Percentiles rank a stretch among this genome's conserved stretches.
Conservation (phyloP, 2,329 filamentous ascomycete species). For the Aspergillus uvarum region DNA sequence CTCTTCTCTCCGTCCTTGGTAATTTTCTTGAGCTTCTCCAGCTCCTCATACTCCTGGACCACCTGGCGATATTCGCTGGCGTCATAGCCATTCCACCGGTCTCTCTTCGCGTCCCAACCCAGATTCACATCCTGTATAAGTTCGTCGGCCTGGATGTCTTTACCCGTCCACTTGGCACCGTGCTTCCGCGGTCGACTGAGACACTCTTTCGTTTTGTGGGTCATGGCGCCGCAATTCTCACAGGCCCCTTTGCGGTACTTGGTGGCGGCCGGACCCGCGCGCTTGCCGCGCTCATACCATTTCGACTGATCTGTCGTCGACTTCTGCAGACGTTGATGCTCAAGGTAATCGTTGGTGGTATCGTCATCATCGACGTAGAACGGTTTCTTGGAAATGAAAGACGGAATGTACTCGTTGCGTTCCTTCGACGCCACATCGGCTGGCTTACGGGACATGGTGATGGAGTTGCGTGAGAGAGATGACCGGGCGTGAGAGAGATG, state of each 20-base stretch:
- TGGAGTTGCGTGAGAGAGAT: not conserved
- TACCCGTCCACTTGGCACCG: constrained; percentile 88
- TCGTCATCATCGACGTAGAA: constrained; percentile 86
- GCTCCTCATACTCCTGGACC: constrained; percentile 83
- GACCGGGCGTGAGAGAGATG: no score
- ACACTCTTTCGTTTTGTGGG: constrained; percentile 93
- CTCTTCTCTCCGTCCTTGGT: constrained; percentile 52
- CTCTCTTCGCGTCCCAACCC: constrained; percentile 95
- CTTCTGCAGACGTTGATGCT: constrained; percentile 86
- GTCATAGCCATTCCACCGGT: constrained; percentile 98
- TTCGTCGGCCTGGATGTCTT: constrained; percentile 91
- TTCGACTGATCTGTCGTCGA: constrained; percentile 67
- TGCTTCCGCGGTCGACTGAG: constrained; percentile 82
- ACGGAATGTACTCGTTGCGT: constrained; percentile 97
- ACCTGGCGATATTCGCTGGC: constrained; percentile 79
- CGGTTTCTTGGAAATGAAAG: constrained; percentile 96
- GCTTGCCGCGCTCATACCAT: constrained; percentile 92
- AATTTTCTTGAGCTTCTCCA: constrained; percentile 70
- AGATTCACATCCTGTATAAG: constrained; percentile 79
- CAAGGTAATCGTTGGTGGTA: constrained; percentile 80
- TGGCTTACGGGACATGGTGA: constrained; percentile 47
- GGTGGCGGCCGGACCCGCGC: constrained; percentile 80
- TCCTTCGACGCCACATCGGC: constrained; percentile 66
- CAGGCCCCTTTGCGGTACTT: constrained; percentile 98
- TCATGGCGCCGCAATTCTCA: constrained; percentile 97